These are phyloP conservation scores for Aspergillus olivimuriae DNA, from an alignment of 495 filamentous ascomycete genomes.

Conservation along the genomic window DNA sequence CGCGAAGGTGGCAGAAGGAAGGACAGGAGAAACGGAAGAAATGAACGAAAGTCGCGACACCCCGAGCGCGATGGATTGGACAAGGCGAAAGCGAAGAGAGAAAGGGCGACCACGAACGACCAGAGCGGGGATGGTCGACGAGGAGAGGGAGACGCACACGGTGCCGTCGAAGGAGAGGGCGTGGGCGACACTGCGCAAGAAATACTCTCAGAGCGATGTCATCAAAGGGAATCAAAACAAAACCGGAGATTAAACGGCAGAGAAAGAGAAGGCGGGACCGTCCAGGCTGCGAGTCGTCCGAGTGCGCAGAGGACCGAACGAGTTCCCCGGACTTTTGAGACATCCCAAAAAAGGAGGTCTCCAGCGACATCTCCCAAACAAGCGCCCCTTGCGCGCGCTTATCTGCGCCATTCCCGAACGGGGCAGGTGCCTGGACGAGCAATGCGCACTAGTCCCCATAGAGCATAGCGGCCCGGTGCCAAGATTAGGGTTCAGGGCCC, in stretches of 20 bases:
- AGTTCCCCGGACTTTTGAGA: constrained; percentile 29
- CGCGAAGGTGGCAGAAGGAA: not conserved
- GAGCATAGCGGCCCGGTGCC: not conserved
- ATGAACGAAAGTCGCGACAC: constrained; percentile 7
- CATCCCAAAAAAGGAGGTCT: constrained; percentile 30
- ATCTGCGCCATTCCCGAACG: constrained; percentile 12
- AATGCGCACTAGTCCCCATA: not conserved
- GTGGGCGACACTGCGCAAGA: constrained; percentile 7
- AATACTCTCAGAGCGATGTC: constrained; percentile 29
- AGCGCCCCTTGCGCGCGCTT: constrained; percentile 42
- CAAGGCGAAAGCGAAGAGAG: constrained; percentile 10
- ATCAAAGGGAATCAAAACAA: constrained; percentile 14
- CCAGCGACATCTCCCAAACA: constrained; percentile 20
- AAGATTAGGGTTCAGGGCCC: not conserved
- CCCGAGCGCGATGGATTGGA: constrained; percentile 7
- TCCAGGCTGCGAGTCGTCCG: constrained; percentile 6
- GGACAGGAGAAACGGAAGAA: too few relatives aligned
- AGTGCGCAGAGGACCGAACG: constrained; percentile 8
- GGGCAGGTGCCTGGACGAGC: constrained; percentile 15
- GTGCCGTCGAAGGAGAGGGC: not conserved
- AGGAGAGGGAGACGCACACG: not conserved
- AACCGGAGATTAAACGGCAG: constrained; percentile 11
- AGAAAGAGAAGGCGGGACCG: constrained; percentile 10
- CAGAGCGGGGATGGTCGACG: constrained; percentile 16
- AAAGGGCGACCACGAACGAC: constrained; percentile 19